These are phyloP conservation scores for Gloeophyllum trabeum DNA, from an alignment of 768 basidiomycete genomes.

Conservation along the genomic window DNA sequence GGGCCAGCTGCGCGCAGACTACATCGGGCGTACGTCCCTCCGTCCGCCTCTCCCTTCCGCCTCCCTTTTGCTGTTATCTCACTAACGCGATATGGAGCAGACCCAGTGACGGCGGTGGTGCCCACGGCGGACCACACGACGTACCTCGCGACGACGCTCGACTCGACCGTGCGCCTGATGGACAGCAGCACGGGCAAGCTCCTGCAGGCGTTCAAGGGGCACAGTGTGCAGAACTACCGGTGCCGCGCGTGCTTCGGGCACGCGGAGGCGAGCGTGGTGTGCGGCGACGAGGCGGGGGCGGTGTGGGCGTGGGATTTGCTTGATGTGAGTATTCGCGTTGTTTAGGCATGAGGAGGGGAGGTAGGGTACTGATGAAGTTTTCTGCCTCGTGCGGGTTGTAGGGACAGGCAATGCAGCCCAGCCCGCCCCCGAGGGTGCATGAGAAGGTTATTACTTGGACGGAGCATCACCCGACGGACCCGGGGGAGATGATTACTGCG, in stretches of 20 bases:
- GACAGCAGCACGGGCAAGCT: constrained; percentile 74
- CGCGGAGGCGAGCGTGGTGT: constrained; percentile 70
- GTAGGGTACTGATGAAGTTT: constrained; percentile 4
- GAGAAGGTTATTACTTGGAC: constrained; percentile 85
- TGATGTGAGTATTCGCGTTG: constrained; percentile 44
- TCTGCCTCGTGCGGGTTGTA: constrained; percentile 15
- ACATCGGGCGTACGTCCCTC: constrained; percentile 67
- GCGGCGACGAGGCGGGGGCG: constrained; percentile 83
- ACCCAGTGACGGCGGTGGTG: constrained; percentile 77
- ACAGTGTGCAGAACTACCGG: constrained; percentile 64
- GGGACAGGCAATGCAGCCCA: constrained; percentile 62
- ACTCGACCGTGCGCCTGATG: constrained; percentile 78
- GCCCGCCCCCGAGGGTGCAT: constrained; percentile 71
- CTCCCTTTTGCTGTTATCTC: background rate
- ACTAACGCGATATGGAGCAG: constrained; percentile 25
- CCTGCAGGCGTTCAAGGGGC: constrained; percentile 78
- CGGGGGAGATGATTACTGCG: constrained; percentile 78
- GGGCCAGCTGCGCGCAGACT: constrained; percentile 84
- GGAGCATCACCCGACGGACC: constrained; percentile 77
- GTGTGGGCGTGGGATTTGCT: constrained; percentile 94
- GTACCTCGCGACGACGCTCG: constrained; percentile 72
- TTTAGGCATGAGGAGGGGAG: constrained; percentile 2
- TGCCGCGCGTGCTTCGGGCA: constrained; percentile 76
- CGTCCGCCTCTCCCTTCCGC: background rate
- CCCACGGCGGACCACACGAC: constrained; percentile 75